A percentile compares a stretch with the other conserved stretches of the same genome.
Evolutionary conservation across 2,329 filamentous ascomycete genomes (phyloP).

Genomic region (Penicillium rolfsii): DNA sequence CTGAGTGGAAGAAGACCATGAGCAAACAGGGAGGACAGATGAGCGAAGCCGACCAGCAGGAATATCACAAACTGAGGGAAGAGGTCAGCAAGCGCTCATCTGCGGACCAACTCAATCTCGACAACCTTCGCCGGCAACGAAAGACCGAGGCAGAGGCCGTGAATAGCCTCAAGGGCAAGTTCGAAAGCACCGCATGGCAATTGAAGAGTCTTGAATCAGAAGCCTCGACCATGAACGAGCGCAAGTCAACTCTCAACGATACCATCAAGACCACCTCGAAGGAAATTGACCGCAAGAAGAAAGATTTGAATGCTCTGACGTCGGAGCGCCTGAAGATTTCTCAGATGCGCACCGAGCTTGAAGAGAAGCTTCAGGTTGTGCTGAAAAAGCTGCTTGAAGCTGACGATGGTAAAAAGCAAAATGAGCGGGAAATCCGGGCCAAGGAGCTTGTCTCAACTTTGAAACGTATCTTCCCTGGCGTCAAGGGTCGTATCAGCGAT

Average conservation of each 20-base stretch:
- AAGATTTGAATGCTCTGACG: constrained; percentile 81
- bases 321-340: constrained; percentile 81
- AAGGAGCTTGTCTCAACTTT: constrained; percentile 84
- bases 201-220: constrained; percentile 76
- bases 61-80: constrained; percentile 82
- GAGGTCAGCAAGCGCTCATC: constrained; percentile 84
- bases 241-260: constrained; percentile 65
- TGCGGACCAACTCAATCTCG: constrained; percentile 77
- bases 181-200: constrained; percentile 75
- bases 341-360: constrained; percentile 81
- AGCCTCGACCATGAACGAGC: constrained; percentile 68
- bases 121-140: constrained; percentile 82
- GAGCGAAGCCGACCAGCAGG: constrained; percentile 81
- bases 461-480: constrained; percentile 88
- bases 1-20: constrained; percentile 80
- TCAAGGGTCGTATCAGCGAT: constrained; percentile 86
- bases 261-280: constrained; percentile 69
- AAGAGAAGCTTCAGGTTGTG: constrained; percentile 86
- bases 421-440: constrained; percentile 74
- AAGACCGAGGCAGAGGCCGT: constrained; percentile 92
- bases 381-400: constrained; percentile 80
- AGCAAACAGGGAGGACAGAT: constrained; percentile 86
- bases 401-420: constrained; percentile 82
- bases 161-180: constrained; percentile 84
- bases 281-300: constrained; percentile 87